Conservation (phyloP, 371 early-diverging fungal species). For the Mortierella sp. region DNA sequence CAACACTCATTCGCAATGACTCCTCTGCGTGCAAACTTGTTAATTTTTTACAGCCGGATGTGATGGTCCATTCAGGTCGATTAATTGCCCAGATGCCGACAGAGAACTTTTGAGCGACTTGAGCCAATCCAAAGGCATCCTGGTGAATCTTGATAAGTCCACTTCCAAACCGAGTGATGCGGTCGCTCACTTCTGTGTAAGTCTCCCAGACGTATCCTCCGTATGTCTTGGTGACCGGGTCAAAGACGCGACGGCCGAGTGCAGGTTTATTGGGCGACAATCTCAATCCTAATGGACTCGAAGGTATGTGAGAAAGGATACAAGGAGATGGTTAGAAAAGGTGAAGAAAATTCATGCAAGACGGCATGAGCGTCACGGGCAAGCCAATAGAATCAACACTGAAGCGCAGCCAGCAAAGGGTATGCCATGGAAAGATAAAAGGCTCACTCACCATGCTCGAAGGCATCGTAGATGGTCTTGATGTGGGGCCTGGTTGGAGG, state of each 20-base stretch:
- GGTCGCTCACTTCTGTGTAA: conserved; percentile 75
- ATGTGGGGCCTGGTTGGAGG: conserved; percentile 43
- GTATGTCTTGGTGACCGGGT: conserved; percentile 63
- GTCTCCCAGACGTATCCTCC: conserved; percentile 87
- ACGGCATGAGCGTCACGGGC: neutral
- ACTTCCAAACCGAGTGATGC: conserved; percentile 80
- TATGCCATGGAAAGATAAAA: neutral
- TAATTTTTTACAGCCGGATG: conserved; percentile 66
- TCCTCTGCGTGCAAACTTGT: neutral
- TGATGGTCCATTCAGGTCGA: conserved; percentile 93
- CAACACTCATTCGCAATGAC: no score
- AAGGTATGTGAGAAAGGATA: neutral
- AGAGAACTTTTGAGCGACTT: conserved; percentile 49
- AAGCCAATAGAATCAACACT: neutral
- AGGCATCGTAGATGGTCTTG: conserved; percentile 55
- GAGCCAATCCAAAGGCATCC: conserved; percentile 32
- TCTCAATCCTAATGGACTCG: conserved; percentile 24
- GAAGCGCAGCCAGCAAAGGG: neutral
- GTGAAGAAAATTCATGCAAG: neutral
- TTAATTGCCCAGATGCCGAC: conserved; percentile 86
- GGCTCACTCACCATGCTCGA: conserved; percentile 40
- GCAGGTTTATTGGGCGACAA: conserved; percentile 27
- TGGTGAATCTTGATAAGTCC: conserved; percentile 67
- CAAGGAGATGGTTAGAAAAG: neutral
- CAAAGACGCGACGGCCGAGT: conserved; percentile 68